Base-by-base conservation (phyloP, 2,329 filamentous ascomycete genomes). In the Fusarium nodosum region DNA sequence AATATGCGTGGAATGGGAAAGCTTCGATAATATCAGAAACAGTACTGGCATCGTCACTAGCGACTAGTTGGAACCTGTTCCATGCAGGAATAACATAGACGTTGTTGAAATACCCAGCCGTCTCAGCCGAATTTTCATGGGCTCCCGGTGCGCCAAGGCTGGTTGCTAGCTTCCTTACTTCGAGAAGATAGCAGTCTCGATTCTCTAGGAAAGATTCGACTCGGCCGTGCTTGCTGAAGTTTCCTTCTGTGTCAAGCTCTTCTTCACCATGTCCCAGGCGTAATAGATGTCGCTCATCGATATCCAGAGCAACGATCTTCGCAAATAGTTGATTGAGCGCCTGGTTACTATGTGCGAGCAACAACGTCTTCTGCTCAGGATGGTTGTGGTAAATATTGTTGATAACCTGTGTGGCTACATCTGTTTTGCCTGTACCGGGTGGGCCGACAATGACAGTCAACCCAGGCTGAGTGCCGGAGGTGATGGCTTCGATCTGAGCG, bases 321-420 rank as follows among this genome's bases (percentile, higher is more conserved):
- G 97, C 93, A 82, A 99, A 99, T 2, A 99, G 85, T 78, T 99
- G 96, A 76, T 99, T 99, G 12, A 99, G 84, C 3, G 96, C 97
- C 79, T 99, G 97, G 77, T 99, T 99, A 80, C 95, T 98, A 79
- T 99, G 96, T 7, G 96, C 96, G 68, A 99, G 89, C 41, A 99
- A 88, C 20, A 99, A 83, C 1, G 96, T 99, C 73, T 93, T 91
- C 79, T 99, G 94, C 68, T 91, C 86, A 10, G 96, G 94, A 77
- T 97, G 99, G 80, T 98, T 97, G 83, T 98, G 95, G 77, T 99
- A 99, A 73, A 99, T 92, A 79, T 98, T 97, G 83, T 93, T 97
- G 81, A 99, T 99, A 77, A 98, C 97, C 79, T 99, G 96, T 7
- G 95, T 97, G 48, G 94, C 94, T 55, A 99, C 96, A 80, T 99